phyloP scores from a whole-genome alignment of 495 filamentous ascomycete genomes.

The Aspergillus cristatus region DNA sequence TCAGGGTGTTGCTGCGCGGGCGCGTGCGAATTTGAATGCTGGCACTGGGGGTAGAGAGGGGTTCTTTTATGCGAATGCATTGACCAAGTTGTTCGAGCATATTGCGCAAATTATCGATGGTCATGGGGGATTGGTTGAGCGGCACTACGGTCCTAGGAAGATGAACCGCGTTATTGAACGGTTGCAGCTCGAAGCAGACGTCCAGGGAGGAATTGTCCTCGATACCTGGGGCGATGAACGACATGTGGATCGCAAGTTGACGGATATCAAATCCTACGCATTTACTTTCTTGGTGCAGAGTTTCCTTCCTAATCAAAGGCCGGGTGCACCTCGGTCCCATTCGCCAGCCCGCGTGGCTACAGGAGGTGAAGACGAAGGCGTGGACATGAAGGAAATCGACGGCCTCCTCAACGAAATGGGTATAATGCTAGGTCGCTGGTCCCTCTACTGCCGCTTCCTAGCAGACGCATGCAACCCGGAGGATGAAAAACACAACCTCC shows the following conservation, averaged over 20 bases:
- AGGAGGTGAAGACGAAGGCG: constrained; percentile 72
- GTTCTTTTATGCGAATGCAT: constrained; percentile 84
- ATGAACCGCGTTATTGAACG: constrained; percentile 96
- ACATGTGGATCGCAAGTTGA: constrained; percentile 71
- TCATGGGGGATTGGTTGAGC: constrained; percentile 81
- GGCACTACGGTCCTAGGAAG: constrained; percentile 82
- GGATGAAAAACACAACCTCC: constrained; percentile 36
- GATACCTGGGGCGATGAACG: constrained; percentile 94
- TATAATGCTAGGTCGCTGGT: constrained; percentile 88
- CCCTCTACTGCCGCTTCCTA: constrained; percentile 82
- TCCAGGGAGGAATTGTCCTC: constrained; percentile 93
- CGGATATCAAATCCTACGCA: constrained; percentile 91
- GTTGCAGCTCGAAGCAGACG: constrained; percentile 86
- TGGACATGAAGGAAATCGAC: constrained; percentile 93
- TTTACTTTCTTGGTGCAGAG: constrained; percentile 95
- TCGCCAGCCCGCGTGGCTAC: constrained; percentile 55
- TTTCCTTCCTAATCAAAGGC: constrained; percentile 64
- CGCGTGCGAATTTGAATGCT: constrained; percentile 67
- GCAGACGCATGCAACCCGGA: constrained; percentile 69
- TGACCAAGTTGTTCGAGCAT: constrained; percentile 93
- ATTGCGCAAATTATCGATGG: constrained; percentile 92
- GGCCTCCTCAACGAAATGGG: constrained; percentile 76
- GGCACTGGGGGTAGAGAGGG: constrained; percentile 51
- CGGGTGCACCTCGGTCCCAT: constrained; percentile 43
- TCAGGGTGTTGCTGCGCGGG: constrained; percentile 76